Evolutionary conservation across 495 filamentous ascomycete species (phyloP).

Genomic region (Umbilicaria muhlenbergii): DNA sequence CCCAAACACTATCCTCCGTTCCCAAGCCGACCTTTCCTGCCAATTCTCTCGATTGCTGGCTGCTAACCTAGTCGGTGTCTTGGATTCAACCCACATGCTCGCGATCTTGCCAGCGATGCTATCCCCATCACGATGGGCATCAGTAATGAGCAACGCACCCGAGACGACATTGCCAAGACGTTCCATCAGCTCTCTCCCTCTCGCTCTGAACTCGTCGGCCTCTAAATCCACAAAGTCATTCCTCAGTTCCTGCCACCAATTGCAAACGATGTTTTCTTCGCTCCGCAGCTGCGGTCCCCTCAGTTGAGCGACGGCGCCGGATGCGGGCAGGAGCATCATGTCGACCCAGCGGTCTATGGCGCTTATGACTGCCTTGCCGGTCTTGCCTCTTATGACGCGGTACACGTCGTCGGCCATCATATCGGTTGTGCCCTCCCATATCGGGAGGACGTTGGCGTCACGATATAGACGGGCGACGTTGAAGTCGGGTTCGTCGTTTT

Average conservation of each 20-base stretch:
- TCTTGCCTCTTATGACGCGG: slow-evolving; percentile 32
- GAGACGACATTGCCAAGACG: slow-evolving; percentile 21
- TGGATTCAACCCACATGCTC: slow-evolving; percentile 16
- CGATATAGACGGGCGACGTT: slow-evolving; percentile 52
- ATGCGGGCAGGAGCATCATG: slow-evolving; percentile 4
- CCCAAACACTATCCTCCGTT: too few species aligned
- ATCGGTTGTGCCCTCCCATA: slow-evolving; percentile 69
- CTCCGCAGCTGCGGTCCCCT: background rate
- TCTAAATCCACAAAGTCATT: slow-evolving; percentile 1
- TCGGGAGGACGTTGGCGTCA: slow-evolving; percentile 47
- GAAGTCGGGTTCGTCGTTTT: slow-evolving; percentile 25
- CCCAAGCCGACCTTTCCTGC: too few species aligned
- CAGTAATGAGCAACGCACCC: slow-evolving; percentile 17
- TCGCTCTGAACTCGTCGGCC: slow-evolving; percentile 5
- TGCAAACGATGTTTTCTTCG: background rate
- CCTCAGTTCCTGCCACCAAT: background rate
- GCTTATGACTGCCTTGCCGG: slow-evolving; percentile 22
- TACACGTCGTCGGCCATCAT: slow-evolving; percentile 45
- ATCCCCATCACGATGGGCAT: slow-evolving; percentile 20
- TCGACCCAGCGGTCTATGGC: slow-evolving; percentile 24
- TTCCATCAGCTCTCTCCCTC: slow-evolving; percentile 17
- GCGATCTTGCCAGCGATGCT: slow-evolving; percentile 17
- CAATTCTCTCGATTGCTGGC: too few species aligned
- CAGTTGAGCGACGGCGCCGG: too few species aligned
- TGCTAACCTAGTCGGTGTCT: background rate